Base-by-base conservation (phyloP, 192 early-diverging fungal species). In the Podila verticillata region DNA sequence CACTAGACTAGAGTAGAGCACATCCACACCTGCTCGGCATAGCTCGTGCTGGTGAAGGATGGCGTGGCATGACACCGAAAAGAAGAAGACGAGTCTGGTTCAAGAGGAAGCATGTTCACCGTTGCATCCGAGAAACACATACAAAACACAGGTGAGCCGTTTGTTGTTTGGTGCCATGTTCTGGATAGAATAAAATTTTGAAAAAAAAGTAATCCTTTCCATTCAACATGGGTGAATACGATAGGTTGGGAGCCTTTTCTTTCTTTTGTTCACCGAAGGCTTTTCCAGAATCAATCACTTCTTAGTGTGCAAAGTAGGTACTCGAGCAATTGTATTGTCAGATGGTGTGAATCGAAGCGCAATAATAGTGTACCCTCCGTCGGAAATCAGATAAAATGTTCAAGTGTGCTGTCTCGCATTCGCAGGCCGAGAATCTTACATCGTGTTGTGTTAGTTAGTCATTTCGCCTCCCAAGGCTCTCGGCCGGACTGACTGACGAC, bases 331-430 rank as follows among this genome's bases (percentile, higher is more conserved):
- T 67, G 44, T 22, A 48, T n/a, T 17, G n/a, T 20, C 10, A 44
- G 26, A 30, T 57, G 49, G 44, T 35, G 5, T n/a, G 26, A 51
- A 57, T 20, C 7, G 26, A 59, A 17, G 3, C 13, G 29, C 49
- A 44, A 44, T 44, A 44, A 44, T 17, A 17, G 39, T 44, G 17
- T 15, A 44, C 39, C 39, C 13, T 44, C 22, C 20, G 51, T 54
- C 51, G 51, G 51, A 54, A 54, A 54, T 54, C 51, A 54, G 51
- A 54, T 54, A 54, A 47, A 47, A 54, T n/a, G 24, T 54, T 54
- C 9, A 8, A 54, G 51, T 44, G 15, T 17, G 1, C 39, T 13
- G 39, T 44, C 39, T 44, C 39, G 15, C 15, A 44, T 44, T 4
- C 39, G 39, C 10, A 15, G 39, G 10, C 39, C 39, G 24, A 54